Conservation (phyloP, 768 basidiomycete genomes). For the Rhodotorula graminis region DNA sequence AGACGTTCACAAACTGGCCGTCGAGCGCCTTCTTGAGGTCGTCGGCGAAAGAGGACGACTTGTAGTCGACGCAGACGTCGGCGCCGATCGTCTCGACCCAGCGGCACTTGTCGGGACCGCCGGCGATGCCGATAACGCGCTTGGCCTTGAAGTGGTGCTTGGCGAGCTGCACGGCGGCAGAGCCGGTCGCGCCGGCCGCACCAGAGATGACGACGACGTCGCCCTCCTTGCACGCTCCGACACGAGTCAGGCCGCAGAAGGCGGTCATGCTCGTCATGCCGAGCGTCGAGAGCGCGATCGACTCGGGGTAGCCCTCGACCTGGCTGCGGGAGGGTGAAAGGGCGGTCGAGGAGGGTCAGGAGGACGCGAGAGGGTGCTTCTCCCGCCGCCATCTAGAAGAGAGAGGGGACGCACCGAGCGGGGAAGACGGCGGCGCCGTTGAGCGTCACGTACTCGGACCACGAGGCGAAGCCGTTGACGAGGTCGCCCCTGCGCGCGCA, state of each 20-base stretch:
- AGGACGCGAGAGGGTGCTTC: neutral
- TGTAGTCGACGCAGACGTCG: slow-evolving; percentile 47
- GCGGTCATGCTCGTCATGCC: slow-evolving; percentile 38
- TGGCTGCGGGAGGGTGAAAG: neutral
- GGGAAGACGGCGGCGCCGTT: neutral
- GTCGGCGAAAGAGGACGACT: slow-evolving; percentile 30
- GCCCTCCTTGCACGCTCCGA: slow-evolving; percentile 41
- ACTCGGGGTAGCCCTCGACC: neutral
- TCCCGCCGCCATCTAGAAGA: neutral
- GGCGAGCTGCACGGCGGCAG: slow-evolving; percentile 42
- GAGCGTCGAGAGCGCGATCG: slow-evolving; percentile 10
- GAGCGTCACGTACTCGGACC: slow-evolving; percentile 14
- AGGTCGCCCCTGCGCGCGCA: neutral
- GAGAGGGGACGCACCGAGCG: neutral
- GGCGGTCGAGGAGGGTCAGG: neutral
- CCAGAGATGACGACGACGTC: slow-evolving; percentile 44
- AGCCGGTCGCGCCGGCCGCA: slow-evolving; percentile 43
- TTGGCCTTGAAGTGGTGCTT: slow-evolving; percentile 45
- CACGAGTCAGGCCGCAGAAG: slow-evolving; percentile 38
- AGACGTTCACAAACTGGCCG: slow-evolving; percentile 15
- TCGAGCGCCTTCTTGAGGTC: slow-evolving; percentile 34
- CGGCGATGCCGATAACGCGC: slow-evolving; percentile 45
- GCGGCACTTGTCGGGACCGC: slow-evolving; percentile 44
- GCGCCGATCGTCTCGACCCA: slow-evolving; percentile 47
- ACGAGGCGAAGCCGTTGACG: neutral